A percentile compares a stretch with the other conserved stretches of the same genome.
These are phyloP conservation scores for Lolium rigidum DNA, from an alignment of 176 grass and related monocot species.

Conservation along the genomic window DNA sequence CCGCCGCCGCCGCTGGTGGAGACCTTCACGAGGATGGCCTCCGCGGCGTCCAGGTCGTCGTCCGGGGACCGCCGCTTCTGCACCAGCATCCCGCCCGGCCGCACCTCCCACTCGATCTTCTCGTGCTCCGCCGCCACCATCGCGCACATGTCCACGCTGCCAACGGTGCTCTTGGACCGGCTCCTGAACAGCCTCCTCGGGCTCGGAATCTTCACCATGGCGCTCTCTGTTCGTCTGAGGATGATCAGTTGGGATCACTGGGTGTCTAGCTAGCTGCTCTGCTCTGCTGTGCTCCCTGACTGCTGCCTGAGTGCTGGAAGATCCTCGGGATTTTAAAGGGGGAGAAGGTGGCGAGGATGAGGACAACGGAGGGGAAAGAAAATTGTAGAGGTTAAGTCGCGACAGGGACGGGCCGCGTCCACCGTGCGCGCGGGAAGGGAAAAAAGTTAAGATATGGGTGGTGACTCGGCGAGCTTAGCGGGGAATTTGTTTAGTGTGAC, in stretches of 20 bases:
- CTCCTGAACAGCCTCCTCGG: conserved; percentile 80
- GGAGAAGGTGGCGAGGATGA: conserved; percentile 1
- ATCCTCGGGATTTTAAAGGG: conserved; percentile 42
- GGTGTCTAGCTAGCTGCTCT: not conserved
- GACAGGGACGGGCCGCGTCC: conserved; percentile 50
- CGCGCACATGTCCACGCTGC: conserved; percentile 48
- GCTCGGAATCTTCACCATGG: conserved; percentile 76
- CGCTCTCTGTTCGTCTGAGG: not conserved
- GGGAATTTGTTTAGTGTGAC: conserved; percentile 33
- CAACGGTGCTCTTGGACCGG: conserved; percentile 41
- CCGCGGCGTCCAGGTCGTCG: conserved; percentile 36
- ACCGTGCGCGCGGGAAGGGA: conserved; percentile 41
- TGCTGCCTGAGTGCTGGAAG: not conserved
- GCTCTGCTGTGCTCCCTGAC: not conserved
- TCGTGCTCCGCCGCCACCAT: conserved; percentile 57
- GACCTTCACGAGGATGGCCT: conserved; percentile 48
- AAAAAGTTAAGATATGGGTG: conserved; percentile 34
- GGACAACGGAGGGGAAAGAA: conserved; percentile 39
- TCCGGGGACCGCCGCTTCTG: conserved; percentile 61
- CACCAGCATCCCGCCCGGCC: conserved; percentile 84
- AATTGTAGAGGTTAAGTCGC: conserved; percentile 28
- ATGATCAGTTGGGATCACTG: not conserved
- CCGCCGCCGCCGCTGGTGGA: conserved; percentile 52
- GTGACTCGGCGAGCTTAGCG: conserved; percentile 31
- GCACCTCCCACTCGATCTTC: conserved; percentile 75